Percentiles rank a stretch among this genome's conserved stretches.
phyloP scores from a whole-genome alignment of 202 grass and related monocot genomes.

The Carex sylvatica region DNA sequence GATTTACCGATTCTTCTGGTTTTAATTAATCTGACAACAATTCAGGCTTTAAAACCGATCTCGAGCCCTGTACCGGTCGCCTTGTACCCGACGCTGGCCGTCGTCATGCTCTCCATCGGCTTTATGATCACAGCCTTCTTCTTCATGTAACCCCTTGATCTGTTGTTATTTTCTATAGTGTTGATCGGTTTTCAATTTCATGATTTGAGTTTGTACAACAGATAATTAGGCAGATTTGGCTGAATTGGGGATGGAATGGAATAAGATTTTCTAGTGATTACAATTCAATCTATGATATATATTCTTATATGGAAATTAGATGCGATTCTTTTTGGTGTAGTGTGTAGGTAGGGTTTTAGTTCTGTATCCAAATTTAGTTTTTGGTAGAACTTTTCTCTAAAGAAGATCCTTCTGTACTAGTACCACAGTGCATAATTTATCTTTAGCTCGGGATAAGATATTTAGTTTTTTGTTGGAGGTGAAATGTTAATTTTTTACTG shows the following conservation, averaged over 20 bases:
- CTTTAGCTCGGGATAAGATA: background rate
- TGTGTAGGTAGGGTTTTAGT: background rate
- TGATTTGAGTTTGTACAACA: background rate
- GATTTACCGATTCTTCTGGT: constrained; percentile 9
- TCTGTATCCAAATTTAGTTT: background rate
- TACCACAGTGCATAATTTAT: background rate
- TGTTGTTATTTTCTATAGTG: background rate
- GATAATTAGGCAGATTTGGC: background rate
- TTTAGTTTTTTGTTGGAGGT: background rate
- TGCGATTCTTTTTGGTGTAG: background rate
- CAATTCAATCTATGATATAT: background rate
- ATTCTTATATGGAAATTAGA: background rate
- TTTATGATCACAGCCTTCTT: constrained; percentile 85
- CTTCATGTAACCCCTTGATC: constrained; percentile 71
- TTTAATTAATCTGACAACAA: constrained; percentile 5
- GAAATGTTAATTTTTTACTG: background rate
- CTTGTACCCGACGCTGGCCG: constrained; percentile 81
- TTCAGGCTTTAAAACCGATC: constrained; percentile 81
- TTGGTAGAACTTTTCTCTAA: background rate
- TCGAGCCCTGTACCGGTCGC: constrained; percentile 82
- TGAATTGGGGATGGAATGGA: background rate
- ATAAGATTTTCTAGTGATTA: background rate
- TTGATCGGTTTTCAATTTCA: background rate
- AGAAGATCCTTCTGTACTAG: background rate
- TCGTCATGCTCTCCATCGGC: constrained; percentile 60